Base-by-base conservation (phyloP, 176 grass and related monocot genomes). In the Oryza officinalis region DNA sequence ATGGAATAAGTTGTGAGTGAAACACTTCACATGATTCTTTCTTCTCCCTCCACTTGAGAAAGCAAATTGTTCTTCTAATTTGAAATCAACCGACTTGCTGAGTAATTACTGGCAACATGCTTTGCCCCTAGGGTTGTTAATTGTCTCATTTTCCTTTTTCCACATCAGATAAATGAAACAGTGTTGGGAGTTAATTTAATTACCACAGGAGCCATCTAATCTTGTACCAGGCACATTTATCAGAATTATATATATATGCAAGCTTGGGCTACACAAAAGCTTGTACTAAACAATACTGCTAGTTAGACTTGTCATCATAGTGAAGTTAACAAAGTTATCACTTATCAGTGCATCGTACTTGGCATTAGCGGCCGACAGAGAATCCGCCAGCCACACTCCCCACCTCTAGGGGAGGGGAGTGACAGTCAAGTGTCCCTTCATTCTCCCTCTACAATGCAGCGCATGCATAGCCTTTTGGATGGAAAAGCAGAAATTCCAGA, bases 281-380 rank as follows among this genome's bases (percentile, higher is more conserved):
- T 44, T 77, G 65, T n/a, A 27, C 30, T 38, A 50, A 41, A 41
- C 31, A 71, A 71, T 81, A 80, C 15, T 50, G 6, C 23, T 80
- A 85, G 72, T 81, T 81, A 71, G 82, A 85, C 59, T 67, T 73
- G 88, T 44, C 77, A 86, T 82, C 78, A 78, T 78, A 60, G 67
- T 61, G 68, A 31, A 74, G 79, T 80, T 87, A 90, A 90, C 63
- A 74, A 90, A 83, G 63, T 65, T 90, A 84, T 83, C 80, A 83
- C 50, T 70, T 90, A 84, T 87, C 80, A 63, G 59, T 20, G 12
- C 65, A 27, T 66, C 27, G 73, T 90, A 81, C 83, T 28, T 69
- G 45, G 63, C 80, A 64, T 83, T 83, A 90, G 63, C 80, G 89
- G 89, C 89, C 84, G 89, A 90, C 89, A 87, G 26, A 74, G 84